phyloP scores from a whole-genome alignment of 2,329 filamentous ascomycete genomes.

The Cryoendolithus antarcticus region DNA sequence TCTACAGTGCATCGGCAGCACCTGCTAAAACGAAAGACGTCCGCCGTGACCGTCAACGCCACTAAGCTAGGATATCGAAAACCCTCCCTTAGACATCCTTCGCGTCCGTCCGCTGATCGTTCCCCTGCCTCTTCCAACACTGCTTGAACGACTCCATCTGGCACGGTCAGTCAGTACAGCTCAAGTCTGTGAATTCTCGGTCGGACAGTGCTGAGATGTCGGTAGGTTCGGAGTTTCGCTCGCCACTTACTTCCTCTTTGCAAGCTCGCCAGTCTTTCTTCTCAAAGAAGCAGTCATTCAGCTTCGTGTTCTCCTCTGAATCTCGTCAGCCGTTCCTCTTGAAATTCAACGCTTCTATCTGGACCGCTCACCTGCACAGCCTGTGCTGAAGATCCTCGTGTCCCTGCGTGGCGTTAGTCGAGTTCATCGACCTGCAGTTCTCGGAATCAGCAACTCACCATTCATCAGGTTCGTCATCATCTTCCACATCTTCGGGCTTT shows the following conservation, averaged over 20 bases:
- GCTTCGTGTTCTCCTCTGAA: constrained; percentile 69
- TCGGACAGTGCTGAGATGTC: too few species aligned
- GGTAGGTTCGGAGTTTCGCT: background rate
- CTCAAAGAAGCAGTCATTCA: constrained; percentile 93
- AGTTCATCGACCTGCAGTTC: background rate
- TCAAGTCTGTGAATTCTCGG: too few species aligned
- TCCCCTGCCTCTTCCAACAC: constrained; percentile 86
- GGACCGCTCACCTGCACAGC: constrained; percentile 60
- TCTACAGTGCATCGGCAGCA: background rate
- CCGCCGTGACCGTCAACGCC: too few species aligned
- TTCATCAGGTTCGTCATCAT: constrained; percentile 86
- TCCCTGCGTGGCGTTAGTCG: constrained; percentile 50
- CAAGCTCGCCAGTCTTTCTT: constrained; percentile 94
- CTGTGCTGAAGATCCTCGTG: constrained; percentile 93
- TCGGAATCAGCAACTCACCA: constrained; percentile 49
- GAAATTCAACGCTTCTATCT: background rate
- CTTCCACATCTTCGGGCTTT: constrained; percentile 27
- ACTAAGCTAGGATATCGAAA: too few species aligned
- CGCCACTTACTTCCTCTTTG: constrained; percentile 62
- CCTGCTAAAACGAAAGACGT: too few species aligned
- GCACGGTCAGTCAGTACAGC: background rate
- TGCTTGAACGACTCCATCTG: constrained; percentile 83
- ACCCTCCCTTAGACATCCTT: constrained; percentile 44
- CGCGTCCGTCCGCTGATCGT: constrained; percentile 66
- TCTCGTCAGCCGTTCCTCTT: constrained; percentile 2